Conservation (phyloP, 345 rosid genomes). For the Citrus sp. region DNA sequence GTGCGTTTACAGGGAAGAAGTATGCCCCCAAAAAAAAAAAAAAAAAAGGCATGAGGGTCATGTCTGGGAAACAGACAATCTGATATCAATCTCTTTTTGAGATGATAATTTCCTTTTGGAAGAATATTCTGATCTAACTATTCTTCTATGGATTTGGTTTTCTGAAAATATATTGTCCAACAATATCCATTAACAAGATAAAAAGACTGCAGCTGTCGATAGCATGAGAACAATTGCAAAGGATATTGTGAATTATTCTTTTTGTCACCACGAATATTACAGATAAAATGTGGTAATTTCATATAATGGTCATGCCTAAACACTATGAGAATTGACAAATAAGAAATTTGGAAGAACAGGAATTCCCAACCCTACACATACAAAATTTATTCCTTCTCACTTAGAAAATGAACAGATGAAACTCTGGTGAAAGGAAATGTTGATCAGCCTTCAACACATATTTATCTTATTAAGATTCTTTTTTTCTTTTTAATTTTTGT, state of each 20-base stretch:
- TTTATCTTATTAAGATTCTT: background rate
- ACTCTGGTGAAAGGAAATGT: background rate
- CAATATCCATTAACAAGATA: background rate
- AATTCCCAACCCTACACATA: background rate
- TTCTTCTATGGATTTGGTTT: background rate
- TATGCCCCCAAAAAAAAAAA: background rate
- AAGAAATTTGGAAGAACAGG: background rate
- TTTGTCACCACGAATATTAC: background rate
- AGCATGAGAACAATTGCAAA: no score
- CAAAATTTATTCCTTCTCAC: slow-evolving; percentile 1
- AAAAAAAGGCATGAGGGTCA: background rate
- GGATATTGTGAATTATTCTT: background rate
- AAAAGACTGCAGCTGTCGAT: background rate
- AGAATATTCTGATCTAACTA: background rate
- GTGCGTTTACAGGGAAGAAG: background rate
- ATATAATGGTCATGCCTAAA: background rate
- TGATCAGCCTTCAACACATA: background rate
- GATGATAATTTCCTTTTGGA: background rate
- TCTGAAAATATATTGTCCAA: background rate
- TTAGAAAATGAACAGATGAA: background rate
- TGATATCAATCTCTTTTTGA: background rate
- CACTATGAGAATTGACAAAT: background rate
- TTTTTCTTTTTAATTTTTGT: background rate
- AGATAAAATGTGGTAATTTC: background rate
- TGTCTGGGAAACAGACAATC: background rate